Percentiles rank a stretch among this genome's conserved stretches.
Evolutionary conservation across 768 basidiomycete genomes (phyloP).

Genomic region (Leccinum subtestaceum): DNA sequence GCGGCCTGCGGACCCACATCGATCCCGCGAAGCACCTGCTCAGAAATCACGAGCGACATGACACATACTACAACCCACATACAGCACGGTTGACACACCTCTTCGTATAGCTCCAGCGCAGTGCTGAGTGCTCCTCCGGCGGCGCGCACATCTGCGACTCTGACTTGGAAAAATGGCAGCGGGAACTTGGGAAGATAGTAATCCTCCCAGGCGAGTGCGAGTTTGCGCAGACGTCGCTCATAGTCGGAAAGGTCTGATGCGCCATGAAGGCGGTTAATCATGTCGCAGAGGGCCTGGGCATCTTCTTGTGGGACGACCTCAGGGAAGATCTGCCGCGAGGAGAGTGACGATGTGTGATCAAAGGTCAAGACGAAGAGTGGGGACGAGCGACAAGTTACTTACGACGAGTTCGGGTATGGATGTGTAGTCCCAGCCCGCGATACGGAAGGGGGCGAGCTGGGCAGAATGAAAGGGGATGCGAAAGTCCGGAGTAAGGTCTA

Average conservation of each 20-base stretch:
- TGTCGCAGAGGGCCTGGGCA: slow-evolving; percentile 18
- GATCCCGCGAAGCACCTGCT: slow-evolving; percentile 26
- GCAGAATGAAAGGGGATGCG: slow-evolving; percentile 29
- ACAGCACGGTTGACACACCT: slow-evolving; percentile 17
- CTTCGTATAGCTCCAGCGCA: slow-evolving; percentile 29
- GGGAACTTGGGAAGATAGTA: slow-evolving; percentile 32
- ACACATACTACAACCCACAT: not conserved
- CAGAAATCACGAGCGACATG: not conserved
- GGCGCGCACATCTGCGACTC: slow-evolving; percentile 33
- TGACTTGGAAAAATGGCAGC: slow-evolving; percentile 31
- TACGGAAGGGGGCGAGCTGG: slow-evolving; percentile 28
- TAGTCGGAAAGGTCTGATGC: slow-evolving; percentile 16
- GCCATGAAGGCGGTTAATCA: slow-evolving; percentile 12
- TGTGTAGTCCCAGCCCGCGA: slow-evolving; percentile 30
- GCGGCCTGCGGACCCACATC: slow-evolving; percentile 11
- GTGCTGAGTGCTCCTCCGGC: slow-evolving; percentile 30
- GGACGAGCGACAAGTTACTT: slow-evolving; percentile 9
- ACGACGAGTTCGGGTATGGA: slow-evolving; percentile 27
- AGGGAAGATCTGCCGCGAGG: slow-evolving; percentile 19
- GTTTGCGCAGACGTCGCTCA: slow-evolving; percentile 24
- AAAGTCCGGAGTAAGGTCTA: slow-evolving; percentile 24
- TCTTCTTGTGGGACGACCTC: slow-evolving; percentile 23
- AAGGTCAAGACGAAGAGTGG: not conserved
- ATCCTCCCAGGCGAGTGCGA: slow-evolving; percentile 32
- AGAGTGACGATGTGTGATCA: not conserved